Evolutionary conservation across 345 rosid genomes (phyloP).

Genomic region (Camelina laxa): DNA sequence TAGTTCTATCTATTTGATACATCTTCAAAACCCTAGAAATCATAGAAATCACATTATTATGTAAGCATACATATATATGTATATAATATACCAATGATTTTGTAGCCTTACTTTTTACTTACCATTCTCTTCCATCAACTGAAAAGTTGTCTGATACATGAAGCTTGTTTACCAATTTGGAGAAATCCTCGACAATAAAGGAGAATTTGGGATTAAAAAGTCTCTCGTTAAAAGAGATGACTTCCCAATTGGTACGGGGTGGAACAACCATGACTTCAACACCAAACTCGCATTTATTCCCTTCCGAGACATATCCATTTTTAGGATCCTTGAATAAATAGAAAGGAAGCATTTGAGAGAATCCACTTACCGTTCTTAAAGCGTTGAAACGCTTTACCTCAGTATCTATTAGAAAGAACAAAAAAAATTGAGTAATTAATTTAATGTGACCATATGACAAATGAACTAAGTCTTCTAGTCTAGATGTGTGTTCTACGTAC

Average conservation of each 20-base stretch:
- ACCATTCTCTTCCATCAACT: background rate
- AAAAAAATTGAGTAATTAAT: background rate
- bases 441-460: background rate
- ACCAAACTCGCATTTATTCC: background rate
- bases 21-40: background rate
- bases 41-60: background rate
- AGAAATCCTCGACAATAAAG: background rate
- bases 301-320: background rate
- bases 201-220: background rate
- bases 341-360: background rate
- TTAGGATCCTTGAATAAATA: background rate
- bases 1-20: background rate
- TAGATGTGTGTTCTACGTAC: background rate
- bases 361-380: background rate
- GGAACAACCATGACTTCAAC: constrained; percentile 1
- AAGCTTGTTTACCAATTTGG: background rate
- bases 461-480: background rate
- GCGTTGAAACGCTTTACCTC: background rate
- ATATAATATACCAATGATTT: background rate
- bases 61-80: background rate
- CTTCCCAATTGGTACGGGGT: background rate
- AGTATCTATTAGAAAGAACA: background rate
- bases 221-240: background rate
- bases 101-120: background rate
- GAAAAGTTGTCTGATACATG: background rate